Evolutionary conservation across 352 stramenopile genomes (phyloP), one percentile per base, ranked within the genome.

Genomic region (Phytophthora palmivora): DNA sequence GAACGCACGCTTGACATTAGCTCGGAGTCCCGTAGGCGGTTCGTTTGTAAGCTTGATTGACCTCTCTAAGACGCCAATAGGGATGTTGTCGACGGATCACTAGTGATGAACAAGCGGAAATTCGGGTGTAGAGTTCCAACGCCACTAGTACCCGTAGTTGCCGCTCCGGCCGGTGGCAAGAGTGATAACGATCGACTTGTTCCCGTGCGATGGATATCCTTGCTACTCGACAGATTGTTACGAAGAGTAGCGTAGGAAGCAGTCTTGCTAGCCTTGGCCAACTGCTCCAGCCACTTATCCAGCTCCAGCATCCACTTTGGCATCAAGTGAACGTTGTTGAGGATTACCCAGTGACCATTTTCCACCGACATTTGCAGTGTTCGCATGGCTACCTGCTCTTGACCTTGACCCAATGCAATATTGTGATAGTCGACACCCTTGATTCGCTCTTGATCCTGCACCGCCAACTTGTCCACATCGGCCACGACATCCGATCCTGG

Each of bases 371-470:
- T 78, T 32, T 91, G 71, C 11, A 98, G 76, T 19, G 91, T 88
- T 24, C 82, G 71, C 82, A 98, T 97, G 2, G 94, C 94, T 28
- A 97, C 88, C 10, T 75, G 74, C 62, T 98, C 96, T 68, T 98
- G 96, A 3, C 94, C 94, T 72, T 98, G 95, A 4, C 95, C 95
- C 53, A 98, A 84, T 2, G 91, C 94, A 36, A 98, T 97, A 56
- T 93, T 99, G 79, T 98, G 94, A 71, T 99, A 99, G 48, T 97
- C 97, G 30, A 97, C 81, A 30, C 95, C 95, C 64, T 98, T 98
- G 57, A 89, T 88, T 28, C 96, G 86, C 45, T 98, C 91, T 28
- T 94, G 79, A 65, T 98, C 90, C 38, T 96, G 88, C 3, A 91
- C 78, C 0, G 96, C 97, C 36, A 99, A 79, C 58, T 95, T 91